These are phyloP conservation scores for Helichrysum umbraculigerum DNA, from an alignment of 129 eudicot species.

Conservation along the genomic window DNA sequence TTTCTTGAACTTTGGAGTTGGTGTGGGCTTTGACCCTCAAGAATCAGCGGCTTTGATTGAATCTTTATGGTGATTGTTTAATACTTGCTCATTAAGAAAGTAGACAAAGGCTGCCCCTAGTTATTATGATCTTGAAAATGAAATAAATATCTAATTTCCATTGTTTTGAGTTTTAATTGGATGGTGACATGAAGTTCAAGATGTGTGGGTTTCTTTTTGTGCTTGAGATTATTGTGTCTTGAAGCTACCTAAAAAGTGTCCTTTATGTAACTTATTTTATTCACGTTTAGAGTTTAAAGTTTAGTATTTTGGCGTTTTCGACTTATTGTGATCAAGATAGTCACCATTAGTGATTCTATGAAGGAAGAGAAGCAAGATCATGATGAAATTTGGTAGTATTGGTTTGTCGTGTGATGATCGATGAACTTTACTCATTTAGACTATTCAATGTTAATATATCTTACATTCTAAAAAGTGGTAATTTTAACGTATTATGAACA, in stretches of 20 bases:
- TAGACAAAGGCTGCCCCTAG: slow-evolving; percentile 18
- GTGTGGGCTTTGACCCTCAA: slow-evolving; percentile 38
- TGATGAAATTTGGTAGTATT: background rate
- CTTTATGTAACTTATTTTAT: slow-evolving; percentile 24
- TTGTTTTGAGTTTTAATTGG: slow-evolving; percentile 20
- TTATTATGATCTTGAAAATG: slow-evolving; percentile 17
- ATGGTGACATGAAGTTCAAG: slow-evolving; percentile 9
- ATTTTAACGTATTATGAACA: too few species aligned
- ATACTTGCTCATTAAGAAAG: slow-evolving; percentile 41
- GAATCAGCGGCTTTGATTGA: slow-evolving; percentile 36
- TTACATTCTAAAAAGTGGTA: too few species aligned
- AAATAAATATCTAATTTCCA: background rate
- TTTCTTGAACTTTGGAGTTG: slow-evolving; percentile 31
- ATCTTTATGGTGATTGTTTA: slow-evolving; percentile 29
- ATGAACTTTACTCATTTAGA: background rate
- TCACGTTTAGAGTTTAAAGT: slow-evolving; percentile 1
- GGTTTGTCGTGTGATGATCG: background rate
- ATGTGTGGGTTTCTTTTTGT: slow-evolving; percentile 7
- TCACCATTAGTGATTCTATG: too few species aligned
- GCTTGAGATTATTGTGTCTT: slow-evolving; percentile 21
- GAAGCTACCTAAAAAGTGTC: slow-evolving; percentile 11
- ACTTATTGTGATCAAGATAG: slow-evolving; percentile 10
- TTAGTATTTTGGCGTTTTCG: slow-evolving; percentile 12
- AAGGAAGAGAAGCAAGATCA: too few species aligned
- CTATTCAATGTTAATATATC: too few species aligned